Base-by-base conservation (phyloP, 2,329 filamentous ascomycete species). In the Pseudogymnoascus sp. region DNA sequence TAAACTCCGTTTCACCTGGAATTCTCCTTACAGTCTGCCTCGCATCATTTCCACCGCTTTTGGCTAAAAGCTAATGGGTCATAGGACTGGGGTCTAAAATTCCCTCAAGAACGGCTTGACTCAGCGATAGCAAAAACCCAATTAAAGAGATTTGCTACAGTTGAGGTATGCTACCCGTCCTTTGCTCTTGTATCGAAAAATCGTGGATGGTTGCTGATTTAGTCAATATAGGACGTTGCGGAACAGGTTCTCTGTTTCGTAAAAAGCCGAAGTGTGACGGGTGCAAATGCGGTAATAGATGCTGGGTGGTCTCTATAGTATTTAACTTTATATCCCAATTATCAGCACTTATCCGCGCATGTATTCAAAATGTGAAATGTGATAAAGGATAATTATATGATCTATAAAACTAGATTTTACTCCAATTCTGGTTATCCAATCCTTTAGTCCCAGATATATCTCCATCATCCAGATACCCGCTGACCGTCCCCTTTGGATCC, bases 1-100 rank as follows among this genome's bases (percentile, higher is more conserved):
- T 86, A 5, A 88, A 87, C 66, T 79, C 75, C 46, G 81, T 87
- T 0, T 81, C 79, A 3, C 83, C 84, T 0, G 83, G 83, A 0
- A 66, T 85, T 13, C 69, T 82, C 64, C 68, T 81, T 40, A 82
- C 80, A 21, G 40, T 44, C 40, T 21, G 40, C 7, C 17, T 21
- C 40, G 2, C 17, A 44, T 7, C 9, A 44, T 6, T 44, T 13
- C 2, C 4, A 21, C 4, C 10, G 17, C 17, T 6, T 42, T 44
- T 44, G 19, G 40, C 17, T 21, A 5, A 44, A 21, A 44, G 17
- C 40, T 44, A 44, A 44, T 44, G 4, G 10, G 7, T 44, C 10
- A 7, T 21, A 44, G 68, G 87, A 90, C 72, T 90, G 88, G 88
- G 86, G 86, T 11, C 74, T 81, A 56, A 77, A 74, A 66, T 90